Conservation (phyloP, 306 rosid species). For the Cucumis melo region DNA sequence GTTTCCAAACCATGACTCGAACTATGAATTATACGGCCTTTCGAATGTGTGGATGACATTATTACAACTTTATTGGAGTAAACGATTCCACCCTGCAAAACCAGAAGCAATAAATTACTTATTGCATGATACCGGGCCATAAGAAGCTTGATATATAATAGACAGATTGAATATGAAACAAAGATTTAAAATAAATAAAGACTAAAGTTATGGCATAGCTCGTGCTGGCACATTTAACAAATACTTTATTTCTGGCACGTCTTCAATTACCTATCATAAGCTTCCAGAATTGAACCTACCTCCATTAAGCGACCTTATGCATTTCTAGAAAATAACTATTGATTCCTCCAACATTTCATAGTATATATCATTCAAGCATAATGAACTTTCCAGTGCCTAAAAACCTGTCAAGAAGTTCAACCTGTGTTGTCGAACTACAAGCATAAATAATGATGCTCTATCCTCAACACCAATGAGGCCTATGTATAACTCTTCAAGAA, state of each 20-base stretch:
- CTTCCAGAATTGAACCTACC: neutral
- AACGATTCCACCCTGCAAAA: conserved; percentile 75
- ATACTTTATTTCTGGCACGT: neutral
- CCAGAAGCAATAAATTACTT: conserved; percentile 1
- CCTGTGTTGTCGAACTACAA: neutral
- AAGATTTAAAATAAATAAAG: neutral
- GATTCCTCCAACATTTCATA: neutral
- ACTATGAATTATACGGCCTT: conserved; percentile 37
- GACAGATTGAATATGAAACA: neutral
- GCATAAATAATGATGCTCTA: neutral
- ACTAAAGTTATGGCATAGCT: neutral
- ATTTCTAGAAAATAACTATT: neutral
- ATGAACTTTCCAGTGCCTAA: neutral
- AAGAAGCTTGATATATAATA: neutral
- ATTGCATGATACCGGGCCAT: neutral
- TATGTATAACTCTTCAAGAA: neutral
- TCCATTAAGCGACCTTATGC: neutral
- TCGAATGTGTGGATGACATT: conserved; percentile 54
- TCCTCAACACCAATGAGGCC: neutral
- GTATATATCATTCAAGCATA: neutral
- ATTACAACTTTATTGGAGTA: conserved; percentile 65
- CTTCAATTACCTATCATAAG: neutral
- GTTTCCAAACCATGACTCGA: conserved; percentile 53
- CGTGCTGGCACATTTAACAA: neutral
- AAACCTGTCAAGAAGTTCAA: neutral